Evolutionary conservation across 495 filamentous ascomycete species (phyloP).

Genomic region (Tirmania nivea): DNA sequence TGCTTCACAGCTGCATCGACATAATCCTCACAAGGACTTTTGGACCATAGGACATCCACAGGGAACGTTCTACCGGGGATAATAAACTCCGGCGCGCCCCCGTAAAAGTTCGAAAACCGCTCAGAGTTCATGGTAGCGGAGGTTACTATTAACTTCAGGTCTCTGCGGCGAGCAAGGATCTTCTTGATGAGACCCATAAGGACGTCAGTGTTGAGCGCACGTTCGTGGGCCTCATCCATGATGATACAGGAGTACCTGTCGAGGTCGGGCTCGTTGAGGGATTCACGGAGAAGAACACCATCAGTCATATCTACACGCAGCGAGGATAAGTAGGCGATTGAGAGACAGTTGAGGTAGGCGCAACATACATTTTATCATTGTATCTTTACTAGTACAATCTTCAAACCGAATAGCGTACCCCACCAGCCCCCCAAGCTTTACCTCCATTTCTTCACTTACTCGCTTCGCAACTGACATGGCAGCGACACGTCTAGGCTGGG

Average conservation of each 20-base stretch:
- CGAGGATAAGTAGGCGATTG: constrained; percentile 8
- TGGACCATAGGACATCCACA: constrained; percentile 87
- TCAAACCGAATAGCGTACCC: constrained; percentile 99
- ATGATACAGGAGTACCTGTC: constrained; percentile 97
- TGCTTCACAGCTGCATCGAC: constrained; percentile 95
- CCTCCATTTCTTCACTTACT: constrained; percentile 97
- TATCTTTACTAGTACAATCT: constrained; percentile 88
- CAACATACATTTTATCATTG: constrained; percentile 62
- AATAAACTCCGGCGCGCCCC: constrained; percentile 91
- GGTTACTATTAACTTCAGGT: constrained; percentile 92
- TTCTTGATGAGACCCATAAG: constrained; percentile 97
- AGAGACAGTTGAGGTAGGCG: background rate
- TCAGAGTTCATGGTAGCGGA: constrained; percentile 98
- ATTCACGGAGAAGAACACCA: constrained; percentile 84
- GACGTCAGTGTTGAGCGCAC: constrained; percentile 91
- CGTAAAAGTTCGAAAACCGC: constrained; percentile 86
- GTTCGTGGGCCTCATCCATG: constrained; percentile 98
- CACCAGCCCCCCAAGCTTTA: constrained; percentile 68
- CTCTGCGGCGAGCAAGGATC: constrained; percentile 68
- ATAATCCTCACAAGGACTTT: constrained; percentile 91
- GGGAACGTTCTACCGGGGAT: constrained; percentile 96
- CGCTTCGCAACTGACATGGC: constrained; percentile 96
- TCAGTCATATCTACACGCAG: constrained; percentile 67
- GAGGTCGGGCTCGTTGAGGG: constrained; percentile 71
- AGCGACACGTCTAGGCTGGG: constrained; percentile 87